phyloP scores from a whole-genome alignment of 148 eudicot genomes.

The Cornus controversa region DNA sequence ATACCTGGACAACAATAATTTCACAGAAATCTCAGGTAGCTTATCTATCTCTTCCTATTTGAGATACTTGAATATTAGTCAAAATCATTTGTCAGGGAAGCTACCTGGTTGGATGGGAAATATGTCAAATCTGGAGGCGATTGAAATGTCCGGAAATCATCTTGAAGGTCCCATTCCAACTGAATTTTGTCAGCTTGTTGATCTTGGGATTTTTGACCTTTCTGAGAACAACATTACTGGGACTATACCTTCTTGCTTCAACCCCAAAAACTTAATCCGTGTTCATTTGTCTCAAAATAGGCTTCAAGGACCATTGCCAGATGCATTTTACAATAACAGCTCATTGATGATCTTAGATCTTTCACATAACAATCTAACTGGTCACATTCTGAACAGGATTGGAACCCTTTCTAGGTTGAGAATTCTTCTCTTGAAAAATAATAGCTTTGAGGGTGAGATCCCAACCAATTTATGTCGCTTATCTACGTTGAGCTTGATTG shows the following conservation, averaged over 20 bases:
- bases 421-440: no score
- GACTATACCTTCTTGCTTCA: not conserved
- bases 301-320: no score
- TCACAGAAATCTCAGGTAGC: not conserved
- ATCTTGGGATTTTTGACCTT: not conserved
- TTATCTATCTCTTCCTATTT: not conserved
- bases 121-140: not conserved
- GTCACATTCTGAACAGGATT: no score
- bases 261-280: no score
- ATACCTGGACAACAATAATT: not conserved
- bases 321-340: no score
- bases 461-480: no score
- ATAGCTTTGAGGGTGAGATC: no score
- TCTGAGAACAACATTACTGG: not conserved
- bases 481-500: no score
- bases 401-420: no score
- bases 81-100: slow-evolving; percentile 6
- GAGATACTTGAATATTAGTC: not conserved
- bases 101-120: not conserved
- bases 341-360: no score
- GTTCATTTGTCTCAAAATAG: no score
- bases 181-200: not conserved
- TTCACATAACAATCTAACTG: no score
- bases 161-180: not conserved
- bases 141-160: not conserved